Evolutionary conservation across 1,284 basidiomycete species (phyloP).

Genomic region (Cryptococcus wingfieldii): DNA sequence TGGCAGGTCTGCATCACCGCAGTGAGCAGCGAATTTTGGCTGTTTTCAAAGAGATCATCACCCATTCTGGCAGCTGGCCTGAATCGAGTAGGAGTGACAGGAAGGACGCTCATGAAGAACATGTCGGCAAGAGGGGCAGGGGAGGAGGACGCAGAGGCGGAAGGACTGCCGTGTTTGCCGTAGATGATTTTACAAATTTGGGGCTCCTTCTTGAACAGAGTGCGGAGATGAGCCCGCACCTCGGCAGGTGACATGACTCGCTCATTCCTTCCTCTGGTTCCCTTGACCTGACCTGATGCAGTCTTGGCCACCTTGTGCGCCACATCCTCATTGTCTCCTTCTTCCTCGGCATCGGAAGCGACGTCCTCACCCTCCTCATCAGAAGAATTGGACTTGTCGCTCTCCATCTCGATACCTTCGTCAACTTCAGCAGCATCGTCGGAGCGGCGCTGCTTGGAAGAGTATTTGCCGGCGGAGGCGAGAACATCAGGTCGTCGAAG

Average conservation of each 20-base stretch:
- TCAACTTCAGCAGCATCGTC: slow-evolving; percentile 32
- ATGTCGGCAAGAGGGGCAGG: slow-evolving; percentile 61
- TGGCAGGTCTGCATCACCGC: slow-evolving; percentile 78
- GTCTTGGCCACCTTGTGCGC: slow-evolving; percentile 58
- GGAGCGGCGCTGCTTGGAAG: slow-evolving; percentile 11
- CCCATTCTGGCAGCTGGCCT: slow-evolving; percentile 90
- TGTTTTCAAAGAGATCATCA: slow-evolving; percentile 90
- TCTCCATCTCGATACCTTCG: slow-evolving; percentile 43
- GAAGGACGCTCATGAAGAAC: slow-evolving; percentile 93
- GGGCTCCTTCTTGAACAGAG: slow-evolving; percentile 79
- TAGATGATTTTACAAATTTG: slow-evolving; percentile 82
- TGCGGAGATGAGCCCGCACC: slow-evolving; percentile 86
- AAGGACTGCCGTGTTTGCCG: slow-evolving; percentile 85
- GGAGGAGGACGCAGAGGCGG: slow-evolving; percentile 33
- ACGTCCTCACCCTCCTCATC: slow-evolving; percentile 49
- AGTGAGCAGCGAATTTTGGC: slow-evolving; percentile 91
- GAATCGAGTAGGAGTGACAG: slow-evolving; percentile 92
- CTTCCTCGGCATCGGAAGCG: slow-evolving; percentile 47
- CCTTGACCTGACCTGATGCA: slow-evolving; percentile 74
- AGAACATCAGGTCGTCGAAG: slow-evolving; percentile 69
- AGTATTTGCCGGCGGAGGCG: slow-evolving; percentile 23
- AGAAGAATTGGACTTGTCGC: slow-evolving; percentile 49
- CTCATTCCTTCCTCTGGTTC: slow-evolving; percentile 71
- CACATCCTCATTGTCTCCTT: slow-evolving; percentile 55
- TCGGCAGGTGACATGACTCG: slow-evolving; percentile 86